Base-by-base conservation (phyloP, 139 green algal species). In the Nannochloris sp. region DNA sequence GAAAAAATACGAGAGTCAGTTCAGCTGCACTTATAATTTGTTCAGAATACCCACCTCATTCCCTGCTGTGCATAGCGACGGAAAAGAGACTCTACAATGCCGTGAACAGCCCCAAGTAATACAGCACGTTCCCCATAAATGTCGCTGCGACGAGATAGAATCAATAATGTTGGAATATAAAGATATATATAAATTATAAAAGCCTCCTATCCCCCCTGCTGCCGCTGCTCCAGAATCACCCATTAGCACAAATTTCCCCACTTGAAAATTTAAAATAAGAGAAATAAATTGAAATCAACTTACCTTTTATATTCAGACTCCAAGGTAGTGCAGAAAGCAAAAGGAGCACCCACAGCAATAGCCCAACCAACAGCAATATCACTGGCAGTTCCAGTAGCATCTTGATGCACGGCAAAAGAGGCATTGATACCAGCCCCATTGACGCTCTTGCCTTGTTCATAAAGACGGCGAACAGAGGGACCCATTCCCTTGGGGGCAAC, bases 401-500 rank as follows among this genome's bases (percentile, higher is more conserved):
- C 93, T 83, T 99, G 94, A 74, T 99, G 93, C n/a, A 99, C 82
- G 37, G 92, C 95, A 70, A 97, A 97, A 29, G 92, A 98, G 76
- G 85, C 93, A 79, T 99, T 99, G 85, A 99, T 99, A 76, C 95
- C 95, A 15, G 95, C 87, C 54, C 95, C 95, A 77, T 98, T 97
- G 35, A 98, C 87, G 6, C 72, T 73, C 88, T 98, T 97, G 80
- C 95, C 95, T 84, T 98, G 94, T 80, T 97, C 91, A 72, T 99
- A 99, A 38, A 99, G 75, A 37, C 88, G 77, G 54, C 95, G 82
- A 65, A 99, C 95, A 46, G 90, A 97, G 35, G 93, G 93, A 59
- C 95, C 95, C 95, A 99, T 99, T 61, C 94, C 94, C 88, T 99
- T 99, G 70, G 95, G 95, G n/a, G 95, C 96, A 30, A 97, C 87